These are phyloP conservation scores for Fusarium nodosum DNA, from an alignment of 2,329 filamentous ascomycete genomes.

Conservation along the genomic window DNA sequence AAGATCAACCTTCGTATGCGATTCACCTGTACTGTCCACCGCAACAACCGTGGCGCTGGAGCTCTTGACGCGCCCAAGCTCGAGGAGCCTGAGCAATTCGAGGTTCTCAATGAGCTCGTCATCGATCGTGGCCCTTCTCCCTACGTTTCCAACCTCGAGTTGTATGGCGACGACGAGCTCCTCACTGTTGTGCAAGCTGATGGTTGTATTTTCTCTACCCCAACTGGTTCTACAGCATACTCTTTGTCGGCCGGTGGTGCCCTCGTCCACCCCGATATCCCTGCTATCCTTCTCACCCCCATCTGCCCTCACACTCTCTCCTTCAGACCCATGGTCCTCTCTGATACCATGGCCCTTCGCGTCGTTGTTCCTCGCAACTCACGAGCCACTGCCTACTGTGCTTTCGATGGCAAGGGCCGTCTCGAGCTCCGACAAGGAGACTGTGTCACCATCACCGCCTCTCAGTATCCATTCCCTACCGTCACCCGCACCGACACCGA, in stretches of 20 bases:
- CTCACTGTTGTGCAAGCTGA: slow-evolving; percentile 97
- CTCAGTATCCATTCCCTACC: slow-evolving; percentile 96
- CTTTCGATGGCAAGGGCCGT: slow-evolving; percentile 96
- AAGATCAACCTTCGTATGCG: slow-evolving; percentile 98
- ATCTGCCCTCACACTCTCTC: slow-evolving; percentile 98
- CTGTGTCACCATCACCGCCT: slow-evolving; percentile 95
- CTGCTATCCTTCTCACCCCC: slow-evolving; percentile 94
- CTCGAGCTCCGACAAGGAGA: slow-evolving; percentile 94
- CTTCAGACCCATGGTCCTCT: slow-evolving; percentile 97
- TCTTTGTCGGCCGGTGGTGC: slow-evolving; percentile 95
- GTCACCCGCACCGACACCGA: slow-evolving; percentile 90
- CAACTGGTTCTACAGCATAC: slow-evolving; percentile 94
- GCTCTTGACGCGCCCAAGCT: slow-evolving; percentile 69
- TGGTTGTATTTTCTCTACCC: slow-evolving; percentile 97
- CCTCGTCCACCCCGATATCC: slow-evolving; percentile 95
- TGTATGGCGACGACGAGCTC: slow-evolving; percentile 95
- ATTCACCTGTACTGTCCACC: slow-evolving; percentile 97
- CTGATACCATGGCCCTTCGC: slow-evolving; percentile 91
- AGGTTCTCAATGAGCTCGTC: slow-evolving; percentile 97
- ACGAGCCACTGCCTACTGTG: slow-evolving; percentile 94
- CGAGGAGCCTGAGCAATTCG: slow-evolving; percentile 94
- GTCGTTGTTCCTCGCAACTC: slow-evolving; percentile 88
- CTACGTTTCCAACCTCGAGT: slow-evolving; percentile 95
- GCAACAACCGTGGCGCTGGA: slow-evolving; percentile 64
- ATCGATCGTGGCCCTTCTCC: slow-evolving; percentile 97